Evolutionary conservation across 768 basidiomycete genomes (phyloP).

Genomic region (Hysterangium stoloniferum): DNA sequence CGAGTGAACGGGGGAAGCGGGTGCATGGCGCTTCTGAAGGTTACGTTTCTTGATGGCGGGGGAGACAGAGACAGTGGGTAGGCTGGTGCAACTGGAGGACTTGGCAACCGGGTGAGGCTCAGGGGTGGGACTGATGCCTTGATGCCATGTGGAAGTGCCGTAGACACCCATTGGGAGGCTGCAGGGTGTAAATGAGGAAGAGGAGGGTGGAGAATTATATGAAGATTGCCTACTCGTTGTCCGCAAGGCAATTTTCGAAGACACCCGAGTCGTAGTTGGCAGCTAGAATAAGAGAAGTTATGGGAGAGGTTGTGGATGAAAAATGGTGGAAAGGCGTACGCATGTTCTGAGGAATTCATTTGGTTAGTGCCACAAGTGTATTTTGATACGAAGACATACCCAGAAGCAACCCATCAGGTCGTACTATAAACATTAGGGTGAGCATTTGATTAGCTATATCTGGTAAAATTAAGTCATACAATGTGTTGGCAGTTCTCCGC

Average conservation of each 20-base stretch:
- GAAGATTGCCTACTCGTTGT: conserved; percentile 26
- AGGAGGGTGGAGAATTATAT: no score
- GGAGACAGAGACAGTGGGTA: conserved; percentile 26
- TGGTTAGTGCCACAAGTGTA: neutral
- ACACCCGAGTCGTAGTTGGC: conserved; percentile 27
- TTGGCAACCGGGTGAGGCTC: conserved; percentile 31
- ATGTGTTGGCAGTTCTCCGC: conserved; percentile 34
- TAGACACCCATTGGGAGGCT: conserved; percentile 32
- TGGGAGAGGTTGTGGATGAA: conserved; percentile 26
- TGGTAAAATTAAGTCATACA: neutral
- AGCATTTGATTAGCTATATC: neutral
- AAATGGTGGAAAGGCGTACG: conserved; percentile 19
- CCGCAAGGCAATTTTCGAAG: conserved; percentile 38
- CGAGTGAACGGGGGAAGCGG: neutral
- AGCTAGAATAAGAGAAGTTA: conserved; percentile 29
- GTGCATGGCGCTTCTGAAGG: neutral
- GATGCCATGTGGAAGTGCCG: conserved; percentile 30
- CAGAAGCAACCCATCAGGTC: conserved; percentile 28
- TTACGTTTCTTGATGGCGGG: conserved; percentile 11
- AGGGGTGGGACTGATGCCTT: conserved; percentile 32
- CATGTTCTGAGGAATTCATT: conserved; percentile 16
- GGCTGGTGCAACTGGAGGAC: conserved; percentile 29
- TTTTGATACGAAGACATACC: neutral
- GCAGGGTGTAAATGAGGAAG: no score
- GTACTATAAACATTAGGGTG: conserved; percentile 17